These are phyloP conservation scores for Hyaloperonospora brassicae DNA, from an alignment of 352 stramenopile species.

Conservation along the genomic window DNA sequence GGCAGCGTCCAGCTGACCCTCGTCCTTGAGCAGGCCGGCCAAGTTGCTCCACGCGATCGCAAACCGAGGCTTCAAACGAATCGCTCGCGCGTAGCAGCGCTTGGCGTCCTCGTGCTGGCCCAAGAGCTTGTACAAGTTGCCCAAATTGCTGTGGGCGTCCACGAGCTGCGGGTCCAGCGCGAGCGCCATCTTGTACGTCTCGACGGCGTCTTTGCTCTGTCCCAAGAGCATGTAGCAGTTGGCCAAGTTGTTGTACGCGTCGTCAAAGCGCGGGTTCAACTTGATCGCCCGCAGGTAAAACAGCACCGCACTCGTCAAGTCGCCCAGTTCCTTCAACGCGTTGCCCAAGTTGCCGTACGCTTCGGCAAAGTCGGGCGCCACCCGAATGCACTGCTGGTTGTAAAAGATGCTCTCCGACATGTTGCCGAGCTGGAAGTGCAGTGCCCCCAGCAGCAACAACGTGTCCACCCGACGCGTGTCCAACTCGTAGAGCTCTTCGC, in stretches of 20 bases:
- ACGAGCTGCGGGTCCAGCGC: constrained; percentile 83
- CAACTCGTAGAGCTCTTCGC: constrained; percentile 84
- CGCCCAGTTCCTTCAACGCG: constrained; percentile 90
- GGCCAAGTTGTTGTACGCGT: constrained; percentile 91
- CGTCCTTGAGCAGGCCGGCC: constrained; percentile 87
- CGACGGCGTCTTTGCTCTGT: constrained; percentile 81
- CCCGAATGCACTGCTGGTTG: constrained; percentile 90
- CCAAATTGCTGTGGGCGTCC: constrained; percentile 92
- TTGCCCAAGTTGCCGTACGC: constrained; percentile 92
- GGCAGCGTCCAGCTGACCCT: constrained; percentile 66
- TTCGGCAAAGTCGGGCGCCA: constrained; percentile 89
- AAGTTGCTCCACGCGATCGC: constrained; percentile 90
- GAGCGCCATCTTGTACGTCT: constrained; percentile 92
- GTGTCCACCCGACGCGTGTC: constrained; percentile 87
- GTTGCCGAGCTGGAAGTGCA: constrained; percentile 92
- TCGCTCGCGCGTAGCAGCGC: constrained; percentile 85
- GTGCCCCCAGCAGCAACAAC: constrained; percentile 86
- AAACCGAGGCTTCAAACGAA: constrained; percentile 84
- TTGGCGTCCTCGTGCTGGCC: constrained; percentile 82
- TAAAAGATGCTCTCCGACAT: constrained; percentile 91
- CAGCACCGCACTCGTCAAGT: constrained; percentile 83
- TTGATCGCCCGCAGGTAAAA: constrained; percentile 93
- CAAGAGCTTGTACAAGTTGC: constrained; percentile 89
- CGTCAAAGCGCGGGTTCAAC: constrained; percentile 84
- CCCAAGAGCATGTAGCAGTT: constrained; percentile 89